Evolutionary conservation across 2,329 filamentous ascomycete species (phyloP).

Genomic region (Alternaria arborescens): DNA sequence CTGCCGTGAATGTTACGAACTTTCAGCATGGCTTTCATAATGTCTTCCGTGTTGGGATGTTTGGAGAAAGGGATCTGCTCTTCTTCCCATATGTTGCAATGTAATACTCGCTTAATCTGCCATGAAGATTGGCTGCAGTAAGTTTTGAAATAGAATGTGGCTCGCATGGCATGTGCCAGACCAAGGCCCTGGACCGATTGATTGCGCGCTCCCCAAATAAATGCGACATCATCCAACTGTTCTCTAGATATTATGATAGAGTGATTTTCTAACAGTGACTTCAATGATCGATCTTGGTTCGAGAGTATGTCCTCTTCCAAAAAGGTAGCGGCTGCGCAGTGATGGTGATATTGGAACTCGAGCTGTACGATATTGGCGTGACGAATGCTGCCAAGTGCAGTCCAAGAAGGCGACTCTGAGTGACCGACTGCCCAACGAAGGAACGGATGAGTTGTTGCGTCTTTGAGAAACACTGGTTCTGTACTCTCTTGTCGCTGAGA

Average conservation of each 20-base stretch:
- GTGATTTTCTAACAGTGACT: neutral
- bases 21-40: neutral
- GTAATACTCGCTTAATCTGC: conserved; percentile 16
- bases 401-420: conserved; percentile 4
- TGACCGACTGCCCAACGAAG: conserved; percentile 11
- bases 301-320: neutral
- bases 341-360: conserved; percentile 2
- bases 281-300: neutral
- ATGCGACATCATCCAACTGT: conserved; percentile 1
- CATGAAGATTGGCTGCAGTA: conserved; percentile 12
- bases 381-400: conserved; percentile 9
- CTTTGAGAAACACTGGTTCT: neutral
- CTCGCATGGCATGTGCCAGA: neutral
- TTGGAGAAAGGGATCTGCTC: neutral
- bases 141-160: conserved; percentile 9
- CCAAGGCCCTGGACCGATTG: neutral
- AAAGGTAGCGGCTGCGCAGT: neutral
- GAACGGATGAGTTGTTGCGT: conserved; percentile 5
- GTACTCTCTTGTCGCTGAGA: neutral
- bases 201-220: conserved; percentile 3
- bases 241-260: neutral
- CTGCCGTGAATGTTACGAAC: conserved; percentile 1
- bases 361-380: conserved; percentile 13
- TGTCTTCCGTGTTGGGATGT: neutral
- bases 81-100: conserved; percentile 8